Conservation (phyloP, 345 rosid species). For the Clarkia xantiana region DNA sequence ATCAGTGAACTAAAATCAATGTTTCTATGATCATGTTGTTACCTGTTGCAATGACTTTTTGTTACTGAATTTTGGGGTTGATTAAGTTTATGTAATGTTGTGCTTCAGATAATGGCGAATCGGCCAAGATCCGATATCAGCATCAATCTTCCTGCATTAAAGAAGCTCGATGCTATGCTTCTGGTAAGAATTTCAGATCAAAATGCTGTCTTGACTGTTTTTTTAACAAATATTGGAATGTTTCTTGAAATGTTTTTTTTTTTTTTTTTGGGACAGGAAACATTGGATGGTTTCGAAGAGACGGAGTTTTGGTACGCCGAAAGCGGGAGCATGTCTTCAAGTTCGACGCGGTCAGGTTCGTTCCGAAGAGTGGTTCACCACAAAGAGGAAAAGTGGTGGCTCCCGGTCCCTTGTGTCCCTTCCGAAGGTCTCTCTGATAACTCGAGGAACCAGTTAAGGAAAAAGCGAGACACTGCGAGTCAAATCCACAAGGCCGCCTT, state of each 20-base stretch:
- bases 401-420: conserved; percentile 81
- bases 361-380: conserved; percentile 55
- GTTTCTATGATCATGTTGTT: neutral
- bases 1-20: conserved; percentile 11
- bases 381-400: conserved; percentile 96
- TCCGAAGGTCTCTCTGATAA: conserved; percentile 62
- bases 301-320: conserved; percentile 92
- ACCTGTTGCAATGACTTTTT: neutral
- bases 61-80: neutral
- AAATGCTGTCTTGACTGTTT: neutral
- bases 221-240: neutral
- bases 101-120: conserved; percentile 55
- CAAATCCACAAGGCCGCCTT: conserved; percentile 96
- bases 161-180: conserved; percentile 78
- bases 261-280: conserved; percentile 52
- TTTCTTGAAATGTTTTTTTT: neutral
- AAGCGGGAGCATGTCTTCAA: conserved; percentile 60
- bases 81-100: neutral
- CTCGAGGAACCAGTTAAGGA: conserved; percentile 51
- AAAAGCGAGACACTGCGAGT: conserved; percentile 53
- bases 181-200: conserved; percentile 30
- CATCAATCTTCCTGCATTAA: conserved; percentile 76
- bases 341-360: conserved; percentile 57
- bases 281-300: conserved; percentile 61
- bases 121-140: conserved; percentile 61